Conservation (phyloP, 2,329 filamentous ascomycete genomes). For the Rutstroemia sp. region DNA sequence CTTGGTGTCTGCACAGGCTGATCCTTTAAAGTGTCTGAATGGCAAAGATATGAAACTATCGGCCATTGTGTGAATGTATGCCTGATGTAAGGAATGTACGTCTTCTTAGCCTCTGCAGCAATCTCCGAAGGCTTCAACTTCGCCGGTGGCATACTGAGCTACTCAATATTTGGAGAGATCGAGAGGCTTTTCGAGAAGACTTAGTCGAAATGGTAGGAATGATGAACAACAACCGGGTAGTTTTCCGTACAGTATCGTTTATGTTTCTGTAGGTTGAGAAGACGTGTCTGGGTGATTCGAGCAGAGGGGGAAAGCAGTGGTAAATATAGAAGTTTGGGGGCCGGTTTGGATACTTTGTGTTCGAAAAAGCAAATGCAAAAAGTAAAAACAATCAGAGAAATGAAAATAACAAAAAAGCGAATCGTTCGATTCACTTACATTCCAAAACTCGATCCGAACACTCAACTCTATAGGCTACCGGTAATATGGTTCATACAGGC, state of each 20-base stretch:
- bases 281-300: too few species aligned
- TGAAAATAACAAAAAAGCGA: too few species aligned
- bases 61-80: slow-evolving; percentile 48
- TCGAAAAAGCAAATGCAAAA: too few species aligned
- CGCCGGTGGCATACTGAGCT: slow-evolving; percentile 44
- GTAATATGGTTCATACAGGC: not conserved
- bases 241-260: too few species aligned
- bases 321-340: too few species aligned
- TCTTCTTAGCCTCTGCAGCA: slow-evolving; percentile 64
- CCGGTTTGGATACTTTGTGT: too few species aligned
- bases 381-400: too few species aligned
- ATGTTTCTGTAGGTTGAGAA: too few species aligned
- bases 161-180: not conserved
- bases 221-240: too few species aligned
- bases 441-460: not conserved
- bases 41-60: slow-evolving; percentile 48
- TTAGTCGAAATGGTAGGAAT: not conserved
- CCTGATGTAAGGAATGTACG: slow-evolving; percentile 59
- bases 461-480: not conserved
- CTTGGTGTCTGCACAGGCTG: slow-evolving; percentile 9
- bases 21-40: slow-evolving; percentile 38
- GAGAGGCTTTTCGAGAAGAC: not conserved
- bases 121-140: slow-evolving; percentile 62
- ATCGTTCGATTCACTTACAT: not conserved
- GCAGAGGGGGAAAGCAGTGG: too few species aligned